These are phyloP conservation scores for Phytomonas francai DNA, from an alignment of 208 protist genomes.

Conservation along the genomic window DNA sequence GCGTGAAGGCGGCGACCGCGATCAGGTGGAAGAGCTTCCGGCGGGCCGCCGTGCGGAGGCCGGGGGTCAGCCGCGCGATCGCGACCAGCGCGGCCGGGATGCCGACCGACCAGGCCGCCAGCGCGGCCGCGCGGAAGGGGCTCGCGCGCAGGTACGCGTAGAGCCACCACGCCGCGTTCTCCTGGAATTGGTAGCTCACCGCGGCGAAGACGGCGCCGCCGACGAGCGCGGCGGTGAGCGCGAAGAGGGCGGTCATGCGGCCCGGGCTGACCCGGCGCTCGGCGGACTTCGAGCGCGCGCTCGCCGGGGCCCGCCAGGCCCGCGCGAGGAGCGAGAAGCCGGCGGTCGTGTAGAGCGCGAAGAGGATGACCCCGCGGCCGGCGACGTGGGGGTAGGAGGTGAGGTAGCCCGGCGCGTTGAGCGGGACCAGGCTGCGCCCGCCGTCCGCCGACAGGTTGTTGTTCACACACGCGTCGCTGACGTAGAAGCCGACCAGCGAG, in stretches of 20 bases:
- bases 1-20: slow-evolving; percentile 70
- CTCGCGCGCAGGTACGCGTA: slow-evolving; percentile 53
- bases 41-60: slow-evolving; percentile 41
- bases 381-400: slow-evolving; percentile 74
- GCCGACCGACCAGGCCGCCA: slow-evolving; percentile 36
- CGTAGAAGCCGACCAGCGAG: slow-evolving; percentile 70
- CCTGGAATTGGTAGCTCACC: slow-evolving; percentile 49
- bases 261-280: slow-evolving; percentile 37
- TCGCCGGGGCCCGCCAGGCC: slow-evolving; percentile 41
- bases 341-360: slow-evolving; percentile 37
- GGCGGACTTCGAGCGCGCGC: slow-evolving; percentile 75
- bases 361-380: slow-evolving; percentile 53
- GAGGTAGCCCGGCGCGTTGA: slow-evolving; percentile 36
- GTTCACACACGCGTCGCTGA: slow-evolving; percentile 67
- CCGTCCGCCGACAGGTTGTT: slow-evolving; percentile 41
- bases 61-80: slow-evolving; percentile 37
- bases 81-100: slow-evolving; percentile 49
- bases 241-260: slow-evolving; percentile 66
- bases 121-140: slow-evolving; percentile 44
- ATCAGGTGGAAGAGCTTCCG: slow-evolving; percentile 89
- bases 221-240: slow-evolving; percentile 26
- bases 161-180: slow-evolving; percentile 60
- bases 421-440: slow-evolving; percentile 25
- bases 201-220: slow-evolving; percentile 18
- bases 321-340: slow-evolving; percentile 30